phyloP scores from a whole-genome alignment of 495 filamentous ascomycete genomes.

The Hypoxylon perforatum region DNA sequence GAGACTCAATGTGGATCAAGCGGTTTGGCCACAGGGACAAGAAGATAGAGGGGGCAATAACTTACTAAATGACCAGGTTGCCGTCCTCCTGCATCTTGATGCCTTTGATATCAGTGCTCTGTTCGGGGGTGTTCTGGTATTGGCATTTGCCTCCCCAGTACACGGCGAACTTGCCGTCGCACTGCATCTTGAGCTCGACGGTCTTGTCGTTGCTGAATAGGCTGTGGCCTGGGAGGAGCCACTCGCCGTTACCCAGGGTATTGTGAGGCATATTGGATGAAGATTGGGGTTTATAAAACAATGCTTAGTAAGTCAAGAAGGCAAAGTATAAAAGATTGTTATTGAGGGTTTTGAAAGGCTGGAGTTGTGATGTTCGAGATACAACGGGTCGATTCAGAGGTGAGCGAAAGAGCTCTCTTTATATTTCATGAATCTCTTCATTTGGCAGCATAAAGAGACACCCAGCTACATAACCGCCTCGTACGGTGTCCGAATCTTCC shows the following conservation, averaged over 20 bases:
- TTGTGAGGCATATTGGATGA: constrained; percentile 25
- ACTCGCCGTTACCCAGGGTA: constrained; percentile 47
- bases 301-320: too few relatives aligned
- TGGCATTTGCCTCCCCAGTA: constrained; percentile 37
- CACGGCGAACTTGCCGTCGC: constrained; percentile 44
- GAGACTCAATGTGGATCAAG: neutral
- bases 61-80: constrained; percentile 47
- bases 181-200: constrained; percentile 43
- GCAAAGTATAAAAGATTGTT: too few relatives aligned
- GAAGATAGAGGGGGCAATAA: neutral
- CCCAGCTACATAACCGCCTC: too few relatives aligned
- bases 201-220: constrained; percentile 41
- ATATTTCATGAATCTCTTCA: too few relatives aligned
- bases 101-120: constrained; percentile 38
- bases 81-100: constrained; percentile 42
- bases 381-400: too few relatives aligned
- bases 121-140: constrained; percentile 43
- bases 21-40: neutral
- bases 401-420: too few relatives aligned
- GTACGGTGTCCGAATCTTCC: too few relatives aligned
- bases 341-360: too few relatives aligned
- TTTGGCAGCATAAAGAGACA: too few relatives aligned
- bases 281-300: too few relatives aligned
- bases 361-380: too few relatives aligned
- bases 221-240: constrained; percentile 38